These are phyloP conservation scores for Pittosporum tobira DNA, from an alignment of 129 eudicot species.

Conservation along the genomic window DNA sequence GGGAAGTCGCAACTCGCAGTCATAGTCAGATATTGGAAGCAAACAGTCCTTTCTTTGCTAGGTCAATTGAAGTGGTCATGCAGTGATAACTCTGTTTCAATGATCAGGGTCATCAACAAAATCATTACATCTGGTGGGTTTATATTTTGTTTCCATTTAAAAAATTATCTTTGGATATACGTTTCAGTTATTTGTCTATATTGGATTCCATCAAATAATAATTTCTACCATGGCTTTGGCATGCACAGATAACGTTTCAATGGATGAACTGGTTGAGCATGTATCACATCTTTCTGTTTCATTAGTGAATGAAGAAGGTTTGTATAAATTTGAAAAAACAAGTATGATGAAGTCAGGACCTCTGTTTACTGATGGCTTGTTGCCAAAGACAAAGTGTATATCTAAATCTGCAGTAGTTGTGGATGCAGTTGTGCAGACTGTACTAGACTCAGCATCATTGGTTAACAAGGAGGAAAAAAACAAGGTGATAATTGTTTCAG, in stretches of 20 bases:
- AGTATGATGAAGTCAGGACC: constrained; percentile 16
- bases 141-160: background rate
- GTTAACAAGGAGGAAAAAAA: constrained; percentile 22
- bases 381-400: constrained; percentile 13
- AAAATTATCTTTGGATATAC: background rate
- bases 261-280: constrained; percentile 54
- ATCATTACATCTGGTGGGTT: constrained; percentile 59
- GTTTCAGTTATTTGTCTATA: constrained; percentile 5
- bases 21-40: constrained; percentile 88
- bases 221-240: constrained; percentile 12
- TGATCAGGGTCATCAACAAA: constrained; percentile 43
- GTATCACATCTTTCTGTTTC: constrained; percentile 55
- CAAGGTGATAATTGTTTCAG: constrained; percentile 53
- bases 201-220: background rate
- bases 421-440: constrained; percentile 24
- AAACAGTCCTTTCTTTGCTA: constrained; percentile 50
- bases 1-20: constrained; percentile 72
- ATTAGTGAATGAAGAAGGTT: constrained; percentile 37
- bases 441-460: constrained; percentile 24
- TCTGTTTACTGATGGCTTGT: constrained; percentile 18
- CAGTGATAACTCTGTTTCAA: constrained; percentile 29
- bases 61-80: constrained; percentile 46
- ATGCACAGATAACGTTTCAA: constrained; percentile 48
- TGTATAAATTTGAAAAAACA: constrained; percentile 17
- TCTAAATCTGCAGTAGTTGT: constrained; percentile 21